Evolutionary conservation across 805 yeast species (phyloP).

Genomic region (Wickerhamomyces bovis): DNA sequence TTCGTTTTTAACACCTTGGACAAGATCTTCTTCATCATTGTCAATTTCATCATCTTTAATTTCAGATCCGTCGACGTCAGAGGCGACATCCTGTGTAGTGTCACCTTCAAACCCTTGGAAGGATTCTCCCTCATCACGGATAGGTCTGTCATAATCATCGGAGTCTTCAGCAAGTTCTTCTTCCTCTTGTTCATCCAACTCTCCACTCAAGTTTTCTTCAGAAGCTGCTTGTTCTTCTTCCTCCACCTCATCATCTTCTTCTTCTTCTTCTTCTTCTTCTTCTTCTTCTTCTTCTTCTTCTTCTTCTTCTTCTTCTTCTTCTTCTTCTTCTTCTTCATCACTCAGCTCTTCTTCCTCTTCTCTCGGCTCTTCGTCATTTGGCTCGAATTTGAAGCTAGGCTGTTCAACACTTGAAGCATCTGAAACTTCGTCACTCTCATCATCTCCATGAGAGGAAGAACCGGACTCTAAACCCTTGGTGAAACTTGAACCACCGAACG

Average conservation of each 20-base stretch:
- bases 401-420: not conserved
- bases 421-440: not conserved
- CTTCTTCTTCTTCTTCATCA: not conserved
- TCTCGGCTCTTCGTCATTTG: not conserved
- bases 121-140: not conserved
- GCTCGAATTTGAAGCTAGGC: not conserved
- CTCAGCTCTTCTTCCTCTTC: not conserved
- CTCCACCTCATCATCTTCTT: not conserved
- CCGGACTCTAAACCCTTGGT: not conserved
- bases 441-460: not conserved
- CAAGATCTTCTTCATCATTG: not conserved
- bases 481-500: not conserved
- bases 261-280: conserved; percentile 5
- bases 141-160: not conserved
- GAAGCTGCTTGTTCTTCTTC: not conserved
- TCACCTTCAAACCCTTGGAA: not conserved
- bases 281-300: conserved; percentile 3
- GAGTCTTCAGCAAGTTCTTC: not conserved
- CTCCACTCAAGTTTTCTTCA: not conserved
- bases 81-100: not conserved
- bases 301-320: conserved; percentile 5
- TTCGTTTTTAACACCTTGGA: not conserved
- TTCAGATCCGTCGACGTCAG: not conserved
- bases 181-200: not conserved
- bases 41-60: not conserved